Base-by-base conservation (phyloP, 768 basidiomycete species). In the Agrocybe chaxingu region DNA sequence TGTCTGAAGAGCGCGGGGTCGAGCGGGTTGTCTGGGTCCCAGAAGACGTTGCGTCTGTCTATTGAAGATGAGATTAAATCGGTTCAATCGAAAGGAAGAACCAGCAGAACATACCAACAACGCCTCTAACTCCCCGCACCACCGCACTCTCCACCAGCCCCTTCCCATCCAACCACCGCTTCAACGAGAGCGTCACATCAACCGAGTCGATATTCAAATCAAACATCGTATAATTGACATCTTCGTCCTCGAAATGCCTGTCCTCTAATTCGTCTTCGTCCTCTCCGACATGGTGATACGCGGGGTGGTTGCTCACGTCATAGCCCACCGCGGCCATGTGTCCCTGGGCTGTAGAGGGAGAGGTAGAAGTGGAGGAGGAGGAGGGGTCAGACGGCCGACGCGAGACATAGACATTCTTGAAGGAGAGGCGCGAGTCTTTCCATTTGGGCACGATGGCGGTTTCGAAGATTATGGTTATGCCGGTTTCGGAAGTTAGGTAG, bases 371-470 rank as follows among this genome's bases (percentile, higher is more conserved):
- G 10, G 55, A 5, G 11, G 50, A 3, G 16, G 34, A 11, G 24
- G 33, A 36, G 18, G 49, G 16, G 37, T 59, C 48, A 10, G 42
- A 36, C 12, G 91, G 88, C 4, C 92, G 79, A 8, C 92, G 85
- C 18, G 93, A 95, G 41, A 99, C 76, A 60, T 90, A 98, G 39
- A 98, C 95, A 58, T 98, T 97, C 65, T 92, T 92, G 79, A 99
- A 96, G 0, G 94, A 94, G 47, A 99, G 87, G 10, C 88, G 86
- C 8, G 93, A 95, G 60, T 95, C 92, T 55, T 92, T 90, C 93
- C 95, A 97, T 66, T 92, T 94, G 2, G 97, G 96, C 8, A 98
- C 95, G 59, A 98, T 95, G 30, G 97, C 97, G 4, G 91, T 93
- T 68, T 99, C 97, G 65, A 98, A 98, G 47, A 96, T 89, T 58